Conservation (phyloP, 768 basidiomycete species). For the Macrolepiota albuminosa region DNA sequence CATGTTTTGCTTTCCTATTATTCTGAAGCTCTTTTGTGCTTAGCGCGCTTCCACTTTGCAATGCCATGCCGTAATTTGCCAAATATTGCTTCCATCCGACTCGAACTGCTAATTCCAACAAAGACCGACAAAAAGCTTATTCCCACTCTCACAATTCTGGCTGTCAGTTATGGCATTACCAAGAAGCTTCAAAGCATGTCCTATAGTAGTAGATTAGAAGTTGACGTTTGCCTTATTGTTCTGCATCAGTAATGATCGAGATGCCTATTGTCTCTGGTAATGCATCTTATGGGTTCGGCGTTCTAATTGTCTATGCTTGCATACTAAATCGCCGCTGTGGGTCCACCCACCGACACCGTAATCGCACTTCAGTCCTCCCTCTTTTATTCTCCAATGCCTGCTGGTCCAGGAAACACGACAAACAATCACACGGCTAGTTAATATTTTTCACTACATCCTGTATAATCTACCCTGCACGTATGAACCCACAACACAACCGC, state of each 20-base stretch:
- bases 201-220: not conserved
- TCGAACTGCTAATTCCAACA: not conserved
- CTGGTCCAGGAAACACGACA: conserved; percentile 2
- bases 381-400: not conserved
- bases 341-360: not conserved
- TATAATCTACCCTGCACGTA: not conserved
- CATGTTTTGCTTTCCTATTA: not conserved
- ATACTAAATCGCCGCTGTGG: not conserved
- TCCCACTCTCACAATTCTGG: not conserved
- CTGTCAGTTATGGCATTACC: not conserved
- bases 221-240: not conserved
- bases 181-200: not conserved
- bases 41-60: not conserved
- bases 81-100: not conserved
- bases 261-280: not conserved
- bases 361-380: not conserved
- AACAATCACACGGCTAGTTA: not conserved
- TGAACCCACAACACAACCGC: not conserved
- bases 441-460: not conserved
- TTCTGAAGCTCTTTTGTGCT: not conserved
- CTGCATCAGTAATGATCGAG: not conserved
- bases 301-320: not conserved
- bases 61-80: not conserved
- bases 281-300: not conserved
- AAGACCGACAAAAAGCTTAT: not conserved